phyloP scores from a whole-genome alignment of 140 eudicot genomes.

The Anethum foeniculum region DNA sequence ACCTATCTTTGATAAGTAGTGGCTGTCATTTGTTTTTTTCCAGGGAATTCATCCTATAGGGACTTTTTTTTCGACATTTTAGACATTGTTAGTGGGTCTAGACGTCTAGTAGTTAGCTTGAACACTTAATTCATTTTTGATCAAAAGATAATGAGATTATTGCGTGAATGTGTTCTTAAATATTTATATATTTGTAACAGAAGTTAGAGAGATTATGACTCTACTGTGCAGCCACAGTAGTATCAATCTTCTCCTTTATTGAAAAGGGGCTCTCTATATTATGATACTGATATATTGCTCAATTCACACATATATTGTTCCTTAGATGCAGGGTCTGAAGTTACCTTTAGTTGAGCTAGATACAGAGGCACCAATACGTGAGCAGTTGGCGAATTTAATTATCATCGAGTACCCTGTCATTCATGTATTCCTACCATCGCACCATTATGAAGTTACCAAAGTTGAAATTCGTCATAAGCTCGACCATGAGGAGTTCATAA shows the following conservation, averaged over 20 bases:
- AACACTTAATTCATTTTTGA: too few relatives aligned
- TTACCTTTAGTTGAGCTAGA: slow-evolving; percentile 65
- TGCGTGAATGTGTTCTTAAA: background rate
- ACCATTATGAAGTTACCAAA: slow-evolving; percentile 41
- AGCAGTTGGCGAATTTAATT: slow-evolving; percentile 43
- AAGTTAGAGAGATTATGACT: background rate
- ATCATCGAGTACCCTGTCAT: slow-evolving; percentile 88
- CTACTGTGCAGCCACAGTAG: background rate
- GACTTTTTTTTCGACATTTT: background rate
- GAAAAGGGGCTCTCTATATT: too few relatives aligned
- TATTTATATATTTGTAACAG: too few relatives aligned
- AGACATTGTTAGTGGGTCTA: background rate
- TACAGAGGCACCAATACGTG: slow-evolving; percentile 40
- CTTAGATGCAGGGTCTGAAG: slow-evolving; percentile 40
- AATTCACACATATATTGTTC: background rate
- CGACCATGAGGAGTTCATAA: slow-evolving; percentile 24
- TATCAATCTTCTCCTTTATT: background rate
- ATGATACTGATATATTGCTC: too few relatives aligned
- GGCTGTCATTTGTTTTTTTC: background rate
- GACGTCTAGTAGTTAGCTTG: background rate
- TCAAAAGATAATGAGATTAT: background rate
- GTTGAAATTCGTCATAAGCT: slow-evolving; percentile 16
- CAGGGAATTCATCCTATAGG: background rate
- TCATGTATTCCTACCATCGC: slow-evolving; percentile 61
- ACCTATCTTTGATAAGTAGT: background rate